These are phyloP conservation scores for Gracilaria gracilis DNA, from an alignment of 23 red algal genomes.

Conservation along the genomic window DNA sequence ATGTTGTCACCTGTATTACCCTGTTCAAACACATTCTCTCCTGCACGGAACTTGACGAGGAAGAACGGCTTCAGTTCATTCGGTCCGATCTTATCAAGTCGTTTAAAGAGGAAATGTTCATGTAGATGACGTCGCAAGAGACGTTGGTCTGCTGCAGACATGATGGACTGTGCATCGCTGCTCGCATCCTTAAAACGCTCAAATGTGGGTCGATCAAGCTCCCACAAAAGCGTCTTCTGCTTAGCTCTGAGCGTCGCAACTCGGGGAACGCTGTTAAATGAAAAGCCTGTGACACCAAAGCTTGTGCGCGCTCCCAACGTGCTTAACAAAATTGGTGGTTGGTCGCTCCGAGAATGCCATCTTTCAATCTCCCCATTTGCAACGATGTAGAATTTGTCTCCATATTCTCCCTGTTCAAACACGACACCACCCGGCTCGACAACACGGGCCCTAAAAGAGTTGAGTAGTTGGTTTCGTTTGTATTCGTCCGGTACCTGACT, in stretches of 20 bases:
- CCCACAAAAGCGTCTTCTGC: conserved; percentile 93
- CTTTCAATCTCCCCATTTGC: conserved; percentile 84
- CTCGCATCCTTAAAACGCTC: conserved; percentile 88
- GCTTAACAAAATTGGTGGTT: conserved; percentile 78
- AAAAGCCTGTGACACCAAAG: conserved; percentile 90
- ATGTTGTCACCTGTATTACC: conserved; percentile 96
- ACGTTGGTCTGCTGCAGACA: conserved; percentile 74
- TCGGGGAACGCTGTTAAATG: conserved; percentile 80
- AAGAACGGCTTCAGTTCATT: conserved; percentile 90
- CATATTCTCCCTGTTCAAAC: conserved; percentile 96
- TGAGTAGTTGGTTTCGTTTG: conserved; percentile 83
- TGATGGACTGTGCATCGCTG: conserved; percentile 72
- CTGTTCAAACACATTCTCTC: conserved; percentile 93
- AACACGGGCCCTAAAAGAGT: conserved; percentile 82
- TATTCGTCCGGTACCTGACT: conserved; percentile 91
- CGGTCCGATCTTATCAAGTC: conserved; percentile 88
- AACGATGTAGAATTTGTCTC: conserved; percentile 93
- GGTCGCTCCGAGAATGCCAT: conserved; percentile 80
- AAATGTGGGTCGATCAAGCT: conserved; percentile 89
- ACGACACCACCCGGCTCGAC: conserved; percentile 94
- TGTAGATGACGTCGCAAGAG: conserved; percentile 66
- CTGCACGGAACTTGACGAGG: conserved; percentile 90
- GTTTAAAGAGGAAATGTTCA: conserved; percentile 95
- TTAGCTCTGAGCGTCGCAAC: conserved; percentile 85
- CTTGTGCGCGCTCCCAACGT: conserved; percentile 86